Evolutionary conservation across 2,329 filamentous ascomycete species (phyloP).

Genomic region (Nemania diffusa): DNA sequence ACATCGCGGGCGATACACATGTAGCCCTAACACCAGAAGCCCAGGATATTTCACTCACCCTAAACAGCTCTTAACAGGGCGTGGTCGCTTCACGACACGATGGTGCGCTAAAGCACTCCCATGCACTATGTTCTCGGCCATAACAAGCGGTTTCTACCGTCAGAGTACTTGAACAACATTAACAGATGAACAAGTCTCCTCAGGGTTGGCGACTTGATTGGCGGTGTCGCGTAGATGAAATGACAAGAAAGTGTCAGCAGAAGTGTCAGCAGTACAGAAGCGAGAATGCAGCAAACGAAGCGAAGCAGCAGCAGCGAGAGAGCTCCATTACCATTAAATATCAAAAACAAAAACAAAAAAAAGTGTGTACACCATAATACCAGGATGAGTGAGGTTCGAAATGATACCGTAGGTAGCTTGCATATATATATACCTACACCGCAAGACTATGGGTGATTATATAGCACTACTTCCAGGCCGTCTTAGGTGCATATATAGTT

Average conservation of each 20-base stretch:
- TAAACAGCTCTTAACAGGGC: constrained; percentile 46
- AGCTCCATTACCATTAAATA: constrained; percentile 7
- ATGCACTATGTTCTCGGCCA: constrained; percentile 32
- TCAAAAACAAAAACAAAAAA: not conserved
- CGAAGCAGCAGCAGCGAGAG: constrained; percentile 5
- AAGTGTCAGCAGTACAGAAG: constrained; percentile 2
- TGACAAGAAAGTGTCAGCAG: no score
- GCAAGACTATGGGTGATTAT: not conserved
- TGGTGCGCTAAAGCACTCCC: constrained; percentile 23
- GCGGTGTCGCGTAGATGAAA: not conserved
- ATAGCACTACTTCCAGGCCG: no score
- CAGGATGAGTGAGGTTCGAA: not conserved
- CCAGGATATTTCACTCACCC: constrained; percentile 32
- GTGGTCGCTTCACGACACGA: constrained; percentile 44
- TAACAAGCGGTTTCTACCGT: constrained; percentile 8
- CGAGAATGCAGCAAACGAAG: not conserved
- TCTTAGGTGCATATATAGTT: no score
- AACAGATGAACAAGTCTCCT: not conserved
- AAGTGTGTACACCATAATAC: not conserved
- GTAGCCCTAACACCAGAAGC: not conserved
- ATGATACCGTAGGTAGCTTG: not conserved
- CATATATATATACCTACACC: not conserved
- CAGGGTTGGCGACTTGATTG: not conserved
- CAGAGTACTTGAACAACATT: not conserved
- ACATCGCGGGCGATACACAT: not conserved